Evolutionary conservation across 768 basidiomycete genomes (phyloP).

Genomic region (Termitomyces bulborhizus): DNA sequence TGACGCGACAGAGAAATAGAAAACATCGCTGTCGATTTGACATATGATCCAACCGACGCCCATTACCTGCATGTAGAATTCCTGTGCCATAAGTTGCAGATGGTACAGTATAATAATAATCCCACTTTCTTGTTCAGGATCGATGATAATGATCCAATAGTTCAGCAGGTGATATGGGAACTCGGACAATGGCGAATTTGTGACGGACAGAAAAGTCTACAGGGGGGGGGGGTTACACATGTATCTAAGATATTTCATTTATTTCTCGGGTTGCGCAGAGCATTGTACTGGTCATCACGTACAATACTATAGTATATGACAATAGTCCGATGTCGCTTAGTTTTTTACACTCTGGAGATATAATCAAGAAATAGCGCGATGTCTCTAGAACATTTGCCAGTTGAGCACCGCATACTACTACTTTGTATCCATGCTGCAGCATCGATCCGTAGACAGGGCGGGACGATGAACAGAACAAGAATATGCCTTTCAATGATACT

Average conservation of each 20-base stretch:
- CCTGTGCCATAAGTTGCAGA: background rate
- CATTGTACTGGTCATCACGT: background rate
- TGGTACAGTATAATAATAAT: no score
- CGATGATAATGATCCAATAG: no score
- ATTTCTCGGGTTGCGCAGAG: background rate
- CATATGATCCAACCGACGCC: background rate
- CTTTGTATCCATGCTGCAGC: background rate
- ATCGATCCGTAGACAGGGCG: background rate
- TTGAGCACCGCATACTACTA: background rate
- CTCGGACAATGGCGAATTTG: no score
- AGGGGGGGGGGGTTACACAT: background rate
- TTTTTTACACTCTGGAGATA: background rate
- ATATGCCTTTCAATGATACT: background rate
- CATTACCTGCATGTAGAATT: background rate
- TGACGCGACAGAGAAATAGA: background rate
- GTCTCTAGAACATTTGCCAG: background rate
- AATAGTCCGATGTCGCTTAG: background rate
- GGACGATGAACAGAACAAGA: background rate
- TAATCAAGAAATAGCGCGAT: no score
- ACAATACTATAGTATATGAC: background rate
- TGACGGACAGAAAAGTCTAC: background rate
- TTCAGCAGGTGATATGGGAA: no score
- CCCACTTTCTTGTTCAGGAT: no score
- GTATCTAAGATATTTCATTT: background rate
- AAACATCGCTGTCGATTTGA: background rate